These are phyloP conservation scores for Alnus rubra DNA, from an alignment of 306 rosid genomes.

Conservation along the genomic window DNA sequence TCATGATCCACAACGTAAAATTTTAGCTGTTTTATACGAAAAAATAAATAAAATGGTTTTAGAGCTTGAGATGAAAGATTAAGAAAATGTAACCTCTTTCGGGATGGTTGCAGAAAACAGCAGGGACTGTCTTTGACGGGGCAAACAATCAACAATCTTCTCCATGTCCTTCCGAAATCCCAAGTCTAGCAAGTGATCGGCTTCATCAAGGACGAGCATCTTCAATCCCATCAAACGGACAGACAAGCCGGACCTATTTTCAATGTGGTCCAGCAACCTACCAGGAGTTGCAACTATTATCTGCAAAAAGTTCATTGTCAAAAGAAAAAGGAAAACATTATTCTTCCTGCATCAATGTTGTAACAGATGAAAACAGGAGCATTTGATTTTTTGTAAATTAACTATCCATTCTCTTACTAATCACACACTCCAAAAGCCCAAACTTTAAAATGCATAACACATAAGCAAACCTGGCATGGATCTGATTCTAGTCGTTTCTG, in stretches of 20 bases:
- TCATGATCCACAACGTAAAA: conserved; percentile 21
- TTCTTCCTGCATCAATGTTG: conserved; percentile 8
- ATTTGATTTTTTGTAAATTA: conserved; percentile 4
- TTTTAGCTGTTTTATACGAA: conserved; percentile 24
- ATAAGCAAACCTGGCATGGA: conserved; percentile 76
- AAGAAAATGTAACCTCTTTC: conserved; percentile 63
- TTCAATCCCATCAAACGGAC: conserved; percentile 74
- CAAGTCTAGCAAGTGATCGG: conserved; percentile 80
- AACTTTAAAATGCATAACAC: conserved; percentile 22
- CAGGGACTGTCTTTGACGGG: conserved; percentile 83
- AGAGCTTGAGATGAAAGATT: conserved; percentile 13
- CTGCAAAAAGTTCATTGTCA: conserved; percentile 43
- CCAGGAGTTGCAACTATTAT: conserved; percentile 96
- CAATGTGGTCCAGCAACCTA: conserved; percentile 90
- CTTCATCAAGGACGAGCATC: conserved; percentile 96
- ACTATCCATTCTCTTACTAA: not conserved
- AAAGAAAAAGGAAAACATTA: conserved; percentile 19
- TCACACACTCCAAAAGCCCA: conserved; percentile 9
- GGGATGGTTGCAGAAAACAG: conserved; percentile 89
- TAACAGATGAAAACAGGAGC: conserved; percentile 15
- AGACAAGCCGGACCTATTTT: conserved; percentile 82
- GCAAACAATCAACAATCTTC: conserved; percentile 92
- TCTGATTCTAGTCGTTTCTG: conserved; percentile 80
- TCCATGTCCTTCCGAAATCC: conserved; percentile 93
- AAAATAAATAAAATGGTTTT: conserved; percentile 19